phyloP scores from a whole-genome alignment of 495 filamentous ascomycete species.

The Penicillium samsonianum region DNA sequence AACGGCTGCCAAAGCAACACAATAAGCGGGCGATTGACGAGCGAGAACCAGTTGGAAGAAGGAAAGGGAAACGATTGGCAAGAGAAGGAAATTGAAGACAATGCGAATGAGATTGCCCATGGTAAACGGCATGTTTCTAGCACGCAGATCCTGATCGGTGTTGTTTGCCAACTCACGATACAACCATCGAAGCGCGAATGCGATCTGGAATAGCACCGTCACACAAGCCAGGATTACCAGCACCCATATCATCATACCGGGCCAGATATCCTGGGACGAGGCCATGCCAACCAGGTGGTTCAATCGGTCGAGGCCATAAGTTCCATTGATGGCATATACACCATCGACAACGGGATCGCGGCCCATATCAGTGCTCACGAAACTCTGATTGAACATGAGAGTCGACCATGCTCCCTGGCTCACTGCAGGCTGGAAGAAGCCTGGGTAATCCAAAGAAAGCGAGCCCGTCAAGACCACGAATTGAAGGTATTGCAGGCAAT shows the following conservation, averaged over 20 bases:
- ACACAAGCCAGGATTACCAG: constrained; percentile 68
- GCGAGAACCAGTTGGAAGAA: constrained; percentile 90
- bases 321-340: constrained; percentile 69
- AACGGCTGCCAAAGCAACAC: constrained; percentile 71
- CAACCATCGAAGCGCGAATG: constrained; percentile 73
- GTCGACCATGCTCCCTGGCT: constrained; percentile 84
- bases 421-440: constrained; percentile 88
- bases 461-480: constrained; percentile 87
- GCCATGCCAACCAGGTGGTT: constrained; percentile 85
- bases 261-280: constrained; percentile 80
- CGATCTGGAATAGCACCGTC: constrained; percentile 72
- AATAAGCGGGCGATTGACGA: constrained; percentile 60
- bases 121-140: constrained; percentile 93
- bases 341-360: constrained; percentile 73
- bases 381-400: constrained; percentile 92
- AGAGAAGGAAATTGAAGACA: constrained; percentile 86
- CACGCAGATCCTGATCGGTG: constrained; percentile 82
- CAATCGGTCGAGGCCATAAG: constrained; percentile 75
- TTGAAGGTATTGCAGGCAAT: constrained; percentile 96
- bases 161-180: constrained; percentile 66
- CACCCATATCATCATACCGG: constrained; percentile 85
- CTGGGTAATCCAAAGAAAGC: constrained; percentile 84
- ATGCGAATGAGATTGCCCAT: constrained; percentile 83
- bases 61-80: constrained; percentile 82
- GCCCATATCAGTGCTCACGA: constrained; percentile 67